Evolutionary conservation across 108 stramenopile species (phyloP), one percentile per base, ranked within the genome.

Genomic region (Aurantiochytrium sp.): DNA sequence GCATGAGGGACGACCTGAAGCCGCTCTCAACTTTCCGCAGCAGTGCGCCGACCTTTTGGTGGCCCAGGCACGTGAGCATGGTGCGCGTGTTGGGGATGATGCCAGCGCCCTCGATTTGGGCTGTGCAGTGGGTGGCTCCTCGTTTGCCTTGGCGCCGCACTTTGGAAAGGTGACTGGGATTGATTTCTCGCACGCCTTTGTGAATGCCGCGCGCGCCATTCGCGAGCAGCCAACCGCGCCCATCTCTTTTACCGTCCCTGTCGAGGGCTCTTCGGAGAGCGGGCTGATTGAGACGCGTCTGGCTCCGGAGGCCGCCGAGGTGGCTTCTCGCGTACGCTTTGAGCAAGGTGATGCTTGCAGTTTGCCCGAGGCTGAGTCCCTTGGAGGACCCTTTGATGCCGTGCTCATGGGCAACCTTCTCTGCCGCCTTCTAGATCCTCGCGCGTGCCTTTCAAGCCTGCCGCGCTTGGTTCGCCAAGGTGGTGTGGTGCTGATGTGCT

Each of bases 81-180:
- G 73, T 45, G 59, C 93, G 59, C 44, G 94, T 91, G 87, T 95
- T 92, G 87, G 91, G 87, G 95, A 94, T 25, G 87, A 60, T 0
- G 72, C 87, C 59, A 45, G 90, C 21, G 93, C 90, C 5, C 73
- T 98, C 58, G 97, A 97, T 90, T 91, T 98, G 60, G 97, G 97
- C 44, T 97, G 98, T 90, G 95, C 97, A 21, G 97, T 97, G 12
- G 98, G 98, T 47, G 98, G 97, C 19, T 91, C 95, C 28, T 94
- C 96, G 4, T 96, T 97, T 59, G 95, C 96, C 76, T 94, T 97
- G 59, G 96, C 97, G 14, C 95, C 92, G 87, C 58, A 89, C 25
- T 97, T 96, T 88, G 95, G 96, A 69, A 92, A 93, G 60, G 98
- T 98, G 1, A 95, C 96, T 71, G 98, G 97, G 8, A 94, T 97